Evolutionary conservation across 805 yeast genomes (phyloP).

Genomic region (Babjeviella inositovora): DNA sequence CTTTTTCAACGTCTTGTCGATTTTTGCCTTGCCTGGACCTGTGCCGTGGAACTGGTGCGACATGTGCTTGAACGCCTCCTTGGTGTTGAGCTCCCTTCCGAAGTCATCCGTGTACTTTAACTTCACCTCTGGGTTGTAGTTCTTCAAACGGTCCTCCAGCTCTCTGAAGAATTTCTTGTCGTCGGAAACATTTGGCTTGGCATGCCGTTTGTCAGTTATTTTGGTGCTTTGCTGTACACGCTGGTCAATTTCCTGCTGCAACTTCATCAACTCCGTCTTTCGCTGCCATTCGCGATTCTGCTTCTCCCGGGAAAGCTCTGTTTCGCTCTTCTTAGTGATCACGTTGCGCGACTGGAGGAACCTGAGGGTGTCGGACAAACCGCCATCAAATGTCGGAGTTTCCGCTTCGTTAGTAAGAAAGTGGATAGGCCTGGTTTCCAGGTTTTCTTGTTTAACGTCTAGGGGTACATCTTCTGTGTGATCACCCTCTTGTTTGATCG

Average conservation of each 20-base stretch:
- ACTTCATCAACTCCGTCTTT: slow-evolving; percentile 1
- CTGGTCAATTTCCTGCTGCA: slow-evolving; percentile 1
- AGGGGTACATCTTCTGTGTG: neutral
- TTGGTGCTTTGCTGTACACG: slow-evolving; percentile 1
- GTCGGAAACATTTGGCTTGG: no score
- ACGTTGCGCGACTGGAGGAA: slow-evolving; percentile 10
- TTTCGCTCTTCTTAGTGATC: slow-evolving; percentile 3
- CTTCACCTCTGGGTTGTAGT: slow-evolving; percentile 29
- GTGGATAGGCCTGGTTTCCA: slow-evolving; percentile 5
- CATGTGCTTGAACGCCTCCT: slow-evolving; percentile 62
- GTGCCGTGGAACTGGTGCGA: slow-evolving; percentile 70
- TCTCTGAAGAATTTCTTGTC: no score
- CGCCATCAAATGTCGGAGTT: slow-evolving; percentile 1
- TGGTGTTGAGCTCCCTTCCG: slow-evolving; percentile 43
- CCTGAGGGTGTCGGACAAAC: slow-evolving; percentile 12
- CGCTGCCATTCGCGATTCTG: slow-evolving; percentile 3
- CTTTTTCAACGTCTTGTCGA: no score
- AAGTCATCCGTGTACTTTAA: slow-evolving; percentile 46
- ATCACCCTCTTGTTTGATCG: neutral
- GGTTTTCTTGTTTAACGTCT: slow-evolving; percentile 2
- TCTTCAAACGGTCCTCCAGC: slow-evolving; percentile 6
- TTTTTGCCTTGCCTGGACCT: no score
- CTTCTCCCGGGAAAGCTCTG: slow-evolving; percentile 3
- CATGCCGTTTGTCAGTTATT: no score
- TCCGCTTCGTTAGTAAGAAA: no score